These are phyloP conservation scores for Bruguiera parviflora DNA, from an alignment of 345 rosid genomes.

Conservation along the genomic window DNA sequence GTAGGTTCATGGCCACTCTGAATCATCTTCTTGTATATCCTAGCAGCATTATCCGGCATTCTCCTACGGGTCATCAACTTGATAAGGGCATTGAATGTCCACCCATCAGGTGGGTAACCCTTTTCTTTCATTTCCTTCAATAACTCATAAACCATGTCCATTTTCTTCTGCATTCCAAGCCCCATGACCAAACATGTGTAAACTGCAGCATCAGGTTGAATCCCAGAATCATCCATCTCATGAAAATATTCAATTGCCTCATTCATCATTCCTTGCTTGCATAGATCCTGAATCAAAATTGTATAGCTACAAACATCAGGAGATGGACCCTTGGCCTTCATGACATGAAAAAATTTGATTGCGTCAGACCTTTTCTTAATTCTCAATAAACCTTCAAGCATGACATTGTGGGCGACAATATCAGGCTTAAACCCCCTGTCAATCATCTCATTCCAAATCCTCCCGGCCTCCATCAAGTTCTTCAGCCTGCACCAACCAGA, in stretches of 20 bases:
- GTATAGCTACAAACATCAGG: constrained; percentile 74
- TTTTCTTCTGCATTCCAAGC: constrained; percentile 62
- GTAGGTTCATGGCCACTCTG: constrained; percentile 57
- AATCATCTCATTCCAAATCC: constrained; percentile 83
- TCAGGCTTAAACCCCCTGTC: constrained; percentile 80
- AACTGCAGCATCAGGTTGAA: constrained; percentile 60
- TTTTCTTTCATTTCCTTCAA: constrained; percentile 77
- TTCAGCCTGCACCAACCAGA: constrained; percentile 75
- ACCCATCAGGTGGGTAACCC: constrained; percentile 74
- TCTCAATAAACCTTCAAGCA: constrained; percentile 80
- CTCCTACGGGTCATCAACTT: constrained; percentile 62
- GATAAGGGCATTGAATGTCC: constrained; percentile 74
- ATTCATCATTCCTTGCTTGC: constrained; percentile 72
- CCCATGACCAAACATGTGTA: constrained; percentile 87
- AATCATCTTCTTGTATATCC: constrained; percentile 65
- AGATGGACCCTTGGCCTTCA: constrained; percentile 76
- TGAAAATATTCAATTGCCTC: constrained; percentile 68
- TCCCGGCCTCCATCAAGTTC: constrained; percentile 90
- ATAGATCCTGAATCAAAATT: constrained; percentile 58
- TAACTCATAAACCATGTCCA: constrained; percentile 62
- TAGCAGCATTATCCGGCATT: constrained; percentile 66
- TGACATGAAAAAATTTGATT: constrained; percentile 71
- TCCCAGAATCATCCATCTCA: constrained; percentile 66
- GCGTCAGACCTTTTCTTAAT: constrained; percentile 66
- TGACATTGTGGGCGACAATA: constrained; percentile 58